Evolutionary conservation across 768 basidiomycete genomes (phyloP).

Genomic region (Suillus decipiens): DNA sequence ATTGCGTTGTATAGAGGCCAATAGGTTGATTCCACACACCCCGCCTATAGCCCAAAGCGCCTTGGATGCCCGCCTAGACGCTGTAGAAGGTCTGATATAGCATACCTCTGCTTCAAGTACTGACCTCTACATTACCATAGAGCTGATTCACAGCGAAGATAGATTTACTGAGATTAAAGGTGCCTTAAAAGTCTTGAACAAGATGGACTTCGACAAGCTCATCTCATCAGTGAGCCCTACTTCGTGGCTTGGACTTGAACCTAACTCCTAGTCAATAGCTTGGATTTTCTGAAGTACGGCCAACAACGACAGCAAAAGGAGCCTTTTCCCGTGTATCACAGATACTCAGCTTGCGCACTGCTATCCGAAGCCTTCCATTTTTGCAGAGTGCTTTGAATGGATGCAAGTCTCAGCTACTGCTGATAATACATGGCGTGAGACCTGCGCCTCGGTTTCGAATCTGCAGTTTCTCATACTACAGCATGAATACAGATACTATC

Average conservation of each 20-base stretch:
- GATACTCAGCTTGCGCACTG: constrained; percentile 75
- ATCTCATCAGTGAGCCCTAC: constrained; percentile 57
- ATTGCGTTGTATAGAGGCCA: neutral
- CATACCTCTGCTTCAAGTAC: neutral
- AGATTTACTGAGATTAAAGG: constrained; percentile 66
- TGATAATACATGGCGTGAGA: constrained; percentile 60
- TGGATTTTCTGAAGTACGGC: constrained; percentile 60
- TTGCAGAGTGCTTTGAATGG: constrained; percentile 64
- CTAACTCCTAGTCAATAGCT: constrained; percentile 46
- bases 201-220: constrained; percentile 87
- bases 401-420: constrained; percentile 59
- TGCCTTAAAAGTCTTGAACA: constrained; percentile 70
- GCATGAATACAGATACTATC: constrained; percentile 58
- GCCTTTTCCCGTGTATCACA: constrained; percentile 73
- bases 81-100: constrained; percentile 65
- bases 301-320: constrained; percentile 54
- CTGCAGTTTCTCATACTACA: neutral
- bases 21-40: neutral
- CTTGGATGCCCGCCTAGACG: constrained; percentile 83
- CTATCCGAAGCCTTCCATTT: constrained; percentile 67
- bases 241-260: neutral
- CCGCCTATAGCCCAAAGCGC: constrained; percentile 38
- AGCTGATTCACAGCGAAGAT: constrained; percentile 77
- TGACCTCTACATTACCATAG: constrained; percentile 37
- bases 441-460: neutral